Percentiles rank a stretch among this genome's conserved stretches.
These are phyloP conservation scores for Paragyromitra xinjiangensis DNA, from an alignment of 495 filamentous ascomycete genomes.

Conservation along the genomic window DNA sequence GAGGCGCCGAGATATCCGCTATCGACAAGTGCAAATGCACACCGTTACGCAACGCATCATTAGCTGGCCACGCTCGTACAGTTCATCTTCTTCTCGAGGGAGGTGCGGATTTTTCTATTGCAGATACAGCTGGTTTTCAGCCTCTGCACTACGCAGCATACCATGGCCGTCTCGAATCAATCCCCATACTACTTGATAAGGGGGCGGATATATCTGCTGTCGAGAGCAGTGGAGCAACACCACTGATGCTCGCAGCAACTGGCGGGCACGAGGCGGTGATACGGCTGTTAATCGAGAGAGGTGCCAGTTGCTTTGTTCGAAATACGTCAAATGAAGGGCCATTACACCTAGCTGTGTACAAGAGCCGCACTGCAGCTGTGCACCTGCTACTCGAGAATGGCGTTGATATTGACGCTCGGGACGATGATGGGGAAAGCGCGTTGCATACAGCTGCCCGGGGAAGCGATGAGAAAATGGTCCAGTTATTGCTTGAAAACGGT, in stretches of 20 bases:
- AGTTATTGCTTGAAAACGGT: background rate
- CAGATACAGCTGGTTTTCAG: background rate
- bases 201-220: background rate
- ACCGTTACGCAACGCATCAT: background rate
- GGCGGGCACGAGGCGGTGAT: background rate
- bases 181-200: background rate
- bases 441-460: background rate
- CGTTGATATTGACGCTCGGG: background rate
- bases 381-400: background rate
- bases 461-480: background rate
- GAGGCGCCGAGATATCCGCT: conserved; percentile 15
- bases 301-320: background rate
- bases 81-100: conserved; percentile 8
- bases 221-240: background rate
- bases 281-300: background rate
- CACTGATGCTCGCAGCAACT: background rate
- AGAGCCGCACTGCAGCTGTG: background rate
- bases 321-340: background rate
- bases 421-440: background rate
- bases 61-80: background rate
- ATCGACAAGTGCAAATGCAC: background rate
- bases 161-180: background rate
- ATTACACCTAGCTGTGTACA: background rate
- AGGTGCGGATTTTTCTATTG: background rate
- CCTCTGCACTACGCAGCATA: background rate